Conservation (phyloP, 2,329 filamentous ascomycete species). For the Curvularia sp. region DNA sequence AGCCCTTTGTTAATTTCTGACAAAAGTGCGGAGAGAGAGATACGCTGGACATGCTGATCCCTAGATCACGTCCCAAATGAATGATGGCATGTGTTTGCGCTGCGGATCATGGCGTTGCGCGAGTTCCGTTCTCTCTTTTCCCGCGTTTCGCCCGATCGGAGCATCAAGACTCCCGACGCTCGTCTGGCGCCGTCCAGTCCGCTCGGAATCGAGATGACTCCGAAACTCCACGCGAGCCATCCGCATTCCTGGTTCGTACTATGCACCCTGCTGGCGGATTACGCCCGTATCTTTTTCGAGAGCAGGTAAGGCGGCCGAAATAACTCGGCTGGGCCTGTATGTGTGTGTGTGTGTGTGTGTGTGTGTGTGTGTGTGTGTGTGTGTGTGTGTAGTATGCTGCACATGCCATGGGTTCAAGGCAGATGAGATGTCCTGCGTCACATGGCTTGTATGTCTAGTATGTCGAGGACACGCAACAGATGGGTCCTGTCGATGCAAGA, state of each 20-base stretch:
- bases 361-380: no score
- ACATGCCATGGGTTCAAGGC: background rate
- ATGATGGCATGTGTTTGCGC: slow-evolving; percentile 3
- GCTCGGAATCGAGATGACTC: slow-evolving; percentile 16
- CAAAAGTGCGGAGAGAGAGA: slow-evolving; percentile 22
- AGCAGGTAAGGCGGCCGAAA: background rate
- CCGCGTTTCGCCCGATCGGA: slow-evolving; percentile 35
- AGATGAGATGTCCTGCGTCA: no score
- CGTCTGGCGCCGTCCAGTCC: slow-evolving; percentile 6
- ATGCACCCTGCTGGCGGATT: background rate
- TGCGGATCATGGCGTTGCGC: slow-evolving; percentile 15
- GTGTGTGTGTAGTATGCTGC: background rate
- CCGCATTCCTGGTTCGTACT: background rate
- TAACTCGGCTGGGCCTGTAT: background rate
- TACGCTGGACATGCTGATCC: background rate
- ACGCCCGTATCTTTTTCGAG: background rate
- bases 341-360: no score
- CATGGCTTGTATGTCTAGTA: no score
- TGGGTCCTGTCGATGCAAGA: no score
- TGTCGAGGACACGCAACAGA: no score
- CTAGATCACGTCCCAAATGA: slow-evolving; percentile 19
- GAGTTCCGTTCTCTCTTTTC: slow-evolving; percentile 18
- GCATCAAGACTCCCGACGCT: slow-evolving; percentile 13
- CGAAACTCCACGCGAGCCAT: slow-evolving; percentile 4
- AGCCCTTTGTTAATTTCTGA: slow-evolving; percentile 20